Conservation (phyloP, 1,139 yeast genomes). For the Yamadazyma membranifaciens region DNA sequence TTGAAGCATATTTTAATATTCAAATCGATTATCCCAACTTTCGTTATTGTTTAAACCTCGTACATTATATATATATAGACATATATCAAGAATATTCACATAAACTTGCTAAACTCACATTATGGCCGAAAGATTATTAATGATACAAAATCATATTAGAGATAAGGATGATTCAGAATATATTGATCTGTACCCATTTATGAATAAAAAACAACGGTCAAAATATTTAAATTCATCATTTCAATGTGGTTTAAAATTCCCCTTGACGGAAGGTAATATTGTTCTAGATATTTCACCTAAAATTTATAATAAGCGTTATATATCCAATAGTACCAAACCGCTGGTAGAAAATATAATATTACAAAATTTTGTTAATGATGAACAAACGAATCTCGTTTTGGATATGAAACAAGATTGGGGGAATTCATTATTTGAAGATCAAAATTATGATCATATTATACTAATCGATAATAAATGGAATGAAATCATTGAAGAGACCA, state of each 20-base stretch:
- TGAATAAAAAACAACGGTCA: constrained; percentile 6
- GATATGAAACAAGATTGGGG: constrained; percentile 3
- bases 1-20: no score
- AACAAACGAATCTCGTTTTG: constrained; percentile 1
- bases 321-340: neutral
- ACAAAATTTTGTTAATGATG: neutral
- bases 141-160: constrained; percentile 9
- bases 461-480: constrained; percentile 1
- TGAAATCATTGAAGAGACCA: constrained; percentile 6
- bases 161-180: constrained; percentile 6
- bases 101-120: neutral
- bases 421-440: constrained; percentile 1
- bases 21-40: no score
- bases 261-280: constrained; percentile 6
- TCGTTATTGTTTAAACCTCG: no score
- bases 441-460: constrained; percentile 5
- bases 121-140: constrained; percentile 8
- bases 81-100: no score
- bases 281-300: constrained; percentile 2
- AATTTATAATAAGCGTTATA: neutral
- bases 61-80: no score
- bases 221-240: constrained; percentile 4
- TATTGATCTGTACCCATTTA: constrained; percentile 9
- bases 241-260: constrained; percentile 7
- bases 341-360: constrained; percentile 1